Evolutionary conservation across 2,329 filamentous ascomycete species (phyloP).

Genomic region (Monilinia fructicola): DNA sequence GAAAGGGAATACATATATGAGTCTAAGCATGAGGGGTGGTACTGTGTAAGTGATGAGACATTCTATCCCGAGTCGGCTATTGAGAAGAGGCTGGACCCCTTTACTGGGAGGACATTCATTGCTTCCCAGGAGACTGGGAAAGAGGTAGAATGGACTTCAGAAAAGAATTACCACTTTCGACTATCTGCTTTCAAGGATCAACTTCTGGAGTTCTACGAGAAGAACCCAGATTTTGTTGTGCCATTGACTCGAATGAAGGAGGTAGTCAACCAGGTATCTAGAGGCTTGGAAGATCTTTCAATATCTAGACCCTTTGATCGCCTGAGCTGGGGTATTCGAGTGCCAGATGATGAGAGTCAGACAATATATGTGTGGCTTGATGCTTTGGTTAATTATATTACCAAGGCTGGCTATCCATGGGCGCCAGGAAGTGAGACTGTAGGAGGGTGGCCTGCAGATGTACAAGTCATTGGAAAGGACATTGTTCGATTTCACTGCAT

Average conservation of each 20-base stretch:
- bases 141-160: constrained; percentile 91
- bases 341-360: constrained; percentile 79
- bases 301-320: constrained; percentile 79
- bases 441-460: constrained; percentile 83
- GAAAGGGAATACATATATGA: constrained; percentile 79
- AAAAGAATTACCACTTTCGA: constrained; percentile 92
- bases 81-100: constrained; percentile 70
- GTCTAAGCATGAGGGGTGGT: constrained; percentile 89
- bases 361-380: constrained; percentile 99
- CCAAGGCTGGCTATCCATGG: constrained; percentile 84
- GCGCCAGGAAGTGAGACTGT: constrained; percentile 60
- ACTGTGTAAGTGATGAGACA: constrained; percentile 93
- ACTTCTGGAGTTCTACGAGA: constrained; percentile 75
- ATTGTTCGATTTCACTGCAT: constrained; percentile 95
- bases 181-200: constrained; percentile 78
- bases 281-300: constrained; percentile 81
- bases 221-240: constrained; percentile 75
- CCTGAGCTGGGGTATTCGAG: constrained; percentile 82
- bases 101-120: constrained; percentile 80
- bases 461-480: constrained; percentile 94
- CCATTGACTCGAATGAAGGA: constrained; percentile 74
- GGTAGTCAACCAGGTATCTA: constrained; percentile 72
- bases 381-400: constrained; percentile 90
- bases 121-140: constrained; percentile 84
- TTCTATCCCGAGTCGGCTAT: constrained; percentile 83